Percentiles rank a stretch among this genome's conserved stretches.
Evolutionary conservation across 805 yeast genomes (phyloP).

Genomic region (Starmerella stigmatis): DNA sequence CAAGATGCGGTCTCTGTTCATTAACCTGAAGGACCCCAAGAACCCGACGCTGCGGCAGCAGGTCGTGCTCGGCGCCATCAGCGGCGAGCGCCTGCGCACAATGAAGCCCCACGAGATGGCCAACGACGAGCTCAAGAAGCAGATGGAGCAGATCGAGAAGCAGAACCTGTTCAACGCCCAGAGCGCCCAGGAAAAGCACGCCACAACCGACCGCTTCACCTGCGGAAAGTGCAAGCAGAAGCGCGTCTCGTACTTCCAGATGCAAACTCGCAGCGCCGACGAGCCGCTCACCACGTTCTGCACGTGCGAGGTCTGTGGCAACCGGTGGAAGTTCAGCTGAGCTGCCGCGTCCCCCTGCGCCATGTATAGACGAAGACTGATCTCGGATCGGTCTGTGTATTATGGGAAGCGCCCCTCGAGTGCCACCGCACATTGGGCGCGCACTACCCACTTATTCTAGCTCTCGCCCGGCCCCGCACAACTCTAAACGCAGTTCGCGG

Average conservation of each 20-base stretch:
- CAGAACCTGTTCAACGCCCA: slow-evolving; percentile 92
- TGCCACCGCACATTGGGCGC: too few relatives aligned
- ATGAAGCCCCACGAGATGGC: slow-evolving; percentile 96
- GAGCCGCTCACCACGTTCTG: slow-evolving; percentile 97
- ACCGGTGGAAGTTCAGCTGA: slow-evolving; percentile 92
- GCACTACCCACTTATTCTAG: too few relatives aligned
- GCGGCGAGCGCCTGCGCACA: slow-evolving; percentile 52
- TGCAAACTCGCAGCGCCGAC: slow-evolving; percentile 98
- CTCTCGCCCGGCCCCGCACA: too few relatives aligned
- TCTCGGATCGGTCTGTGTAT: not conserved
- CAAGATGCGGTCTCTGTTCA: slow-evolving; percentile 73
- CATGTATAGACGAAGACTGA: not conserved
- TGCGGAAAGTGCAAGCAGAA: slow-evolving; percentile 97
- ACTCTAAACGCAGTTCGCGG: too few relatives aligned
- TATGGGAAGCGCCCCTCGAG: too few relatives aligned
- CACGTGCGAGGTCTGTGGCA: slow-evolving; percentile 95
- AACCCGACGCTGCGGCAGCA: slow-evolving; percentile 74
- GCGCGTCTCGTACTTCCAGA: slow-evolving; percentile 91
- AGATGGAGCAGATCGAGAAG: slow-evolving; percentile 73
- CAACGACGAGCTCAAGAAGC: slow-evolving; percentile 77
- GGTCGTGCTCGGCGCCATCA: slow-evolving; percentile 55
- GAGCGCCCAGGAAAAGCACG: slow-evolving; percentile 92
- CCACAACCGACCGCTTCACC: slow-evolving; percentile 90
- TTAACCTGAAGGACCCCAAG: slow-evolving; percentile 79
- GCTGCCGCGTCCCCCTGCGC: too few relatives aligned